A percentile compares a stretch with the other conserved stretches of the same genome.
Conservation (phyloP, 1,284 basidiomycete species). For the Sanghuangporus baumii region DNA sequence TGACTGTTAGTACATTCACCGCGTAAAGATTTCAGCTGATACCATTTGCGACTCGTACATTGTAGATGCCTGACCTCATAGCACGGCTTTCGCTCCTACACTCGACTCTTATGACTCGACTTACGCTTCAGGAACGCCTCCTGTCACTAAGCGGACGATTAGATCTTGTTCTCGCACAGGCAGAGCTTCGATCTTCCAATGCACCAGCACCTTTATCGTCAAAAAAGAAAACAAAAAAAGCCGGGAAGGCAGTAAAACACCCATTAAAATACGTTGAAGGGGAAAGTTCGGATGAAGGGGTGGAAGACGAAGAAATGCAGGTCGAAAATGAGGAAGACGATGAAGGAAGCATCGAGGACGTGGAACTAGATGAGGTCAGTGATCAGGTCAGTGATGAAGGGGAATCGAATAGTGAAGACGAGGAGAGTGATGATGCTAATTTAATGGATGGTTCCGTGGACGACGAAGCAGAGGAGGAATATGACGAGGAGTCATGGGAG, state of each 20-base stretch:
- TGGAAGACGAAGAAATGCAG: slow-evolving; percentile 66
- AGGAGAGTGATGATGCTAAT: slow-evolving; percentile 42
- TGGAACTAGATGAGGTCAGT: slow-evolving; percentile 55
- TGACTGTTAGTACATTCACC: slow-evolving; percentile 65
- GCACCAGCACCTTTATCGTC: slow-evolving; percentile 50
- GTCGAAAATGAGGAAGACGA: slow-evolving; percentile 38
- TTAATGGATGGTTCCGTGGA: slow-evolving; percentile 59
- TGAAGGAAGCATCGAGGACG: slow-evolving; percentile 65
- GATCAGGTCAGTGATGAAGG: slow-evolving; percentile 50
- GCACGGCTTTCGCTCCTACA: slow-evolving; percentile 81
- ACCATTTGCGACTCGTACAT: slow-evolving; percentile 21
- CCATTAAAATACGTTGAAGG: slow-evolving; percentile 53
- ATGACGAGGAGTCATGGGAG: slow-evolving; percentile 53
- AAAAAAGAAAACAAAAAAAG: slow-evolving; percentile 31
- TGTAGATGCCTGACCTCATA: slow-evolving; percentile 81
- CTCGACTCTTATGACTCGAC: slow-evolving; percentile 73
- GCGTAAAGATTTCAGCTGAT: slow-evolving; percentile 4
- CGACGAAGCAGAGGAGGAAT: slow-evolving; percentile 69
- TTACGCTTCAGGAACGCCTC: slow-evolving; percentile 82
- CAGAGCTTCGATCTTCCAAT: slow-evolving; percentile 73
- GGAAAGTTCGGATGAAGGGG: slow-evolving; percentile 33
- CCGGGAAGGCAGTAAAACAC: slow-evolving; percentile 27
- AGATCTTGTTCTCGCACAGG: slow-evolving; percentile 91
- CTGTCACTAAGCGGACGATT: slow-evolving; percentile 84
- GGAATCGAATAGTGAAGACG: slow-evolving; percentile 38